Base-by-base conservation (phyloP, 106 monocot species). In the Acorus calamus region DNA sequence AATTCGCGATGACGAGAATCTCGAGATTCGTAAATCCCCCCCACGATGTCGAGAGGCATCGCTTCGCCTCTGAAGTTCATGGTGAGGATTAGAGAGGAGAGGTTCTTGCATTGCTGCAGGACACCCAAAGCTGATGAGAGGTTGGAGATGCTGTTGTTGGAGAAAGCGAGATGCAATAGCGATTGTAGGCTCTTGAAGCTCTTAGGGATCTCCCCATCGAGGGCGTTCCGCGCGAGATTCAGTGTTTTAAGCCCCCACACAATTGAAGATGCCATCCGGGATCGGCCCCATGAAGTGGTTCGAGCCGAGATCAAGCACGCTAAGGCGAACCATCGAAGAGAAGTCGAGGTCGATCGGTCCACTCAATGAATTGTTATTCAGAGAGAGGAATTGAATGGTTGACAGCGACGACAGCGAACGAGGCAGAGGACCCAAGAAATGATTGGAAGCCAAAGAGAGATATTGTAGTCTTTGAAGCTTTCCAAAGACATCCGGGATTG, bases 101-200 rank as follows among this genome's bases (percentile, higher is more conserved):
- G 81, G 11, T 89, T 89, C 62, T 70, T 78, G 71, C 76, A 81
- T 14, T 50, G 9, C 49, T 62, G 70, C 8, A 89, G 73, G 47
- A 76, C 70, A 0, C 6, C 7, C 46, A 89, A 46, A 50, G 88
- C 81, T 7, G 76, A 67, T 0, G 78, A 68, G 8, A 89, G 59
- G 54, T 81, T 81, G 3, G 56, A 68, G 61, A 89, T 74, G 71
- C 73, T 84, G 53, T 89, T 89, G 60, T 84, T 89, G 7, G 88
- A 84, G 52, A 89, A 59, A 11, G 88, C 81, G 11, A 84, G 66
- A 45, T 81, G 70, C 10, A 79, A 76, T 46, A 89, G 84, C 1
- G 81, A 84, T 4, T 55, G 46, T 4, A 84, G 84, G 11, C 73
- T 78, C 7, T 11, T 52, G 57, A 70, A 89, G 47, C 76, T 76